phyloP scores from a whole-genome alignment of 768 basidiomycete genomes.

The Mycena alexandri region DNA sequence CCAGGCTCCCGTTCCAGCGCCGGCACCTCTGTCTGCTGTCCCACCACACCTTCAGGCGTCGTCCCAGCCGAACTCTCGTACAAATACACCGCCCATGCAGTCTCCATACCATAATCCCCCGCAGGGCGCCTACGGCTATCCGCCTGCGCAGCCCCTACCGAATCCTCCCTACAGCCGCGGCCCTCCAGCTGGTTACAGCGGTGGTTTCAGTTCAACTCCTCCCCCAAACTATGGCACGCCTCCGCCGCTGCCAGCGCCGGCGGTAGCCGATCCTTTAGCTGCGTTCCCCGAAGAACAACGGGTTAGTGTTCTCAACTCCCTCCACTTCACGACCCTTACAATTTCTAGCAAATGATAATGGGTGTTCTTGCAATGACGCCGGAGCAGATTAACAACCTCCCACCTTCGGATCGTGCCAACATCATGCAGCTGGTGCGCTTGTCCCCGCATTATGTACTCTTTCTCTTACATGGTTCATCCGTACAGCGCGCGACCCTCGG shows the following conservation, averaged over 20 bases:
- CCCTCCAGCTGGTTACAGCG: conserved; percentile 42
- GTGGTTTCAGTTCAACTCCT: conserved; percentile 24
- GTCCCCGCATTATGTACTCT: neutral
- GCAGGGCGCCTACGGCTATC: conserved; percentile 39
- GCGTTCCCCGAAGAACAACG: conserved; percentile 37
- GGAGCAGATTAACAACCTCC: conserved; percentile 83
- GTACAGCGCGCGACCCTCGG: conserved; percentile 24
- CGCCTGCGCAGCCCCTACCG: neutral
- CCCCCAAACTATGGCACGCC: conserved; percentile 21
- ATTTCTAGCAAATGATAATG: conserved; percentile 74
- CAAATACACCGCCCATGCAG: conserved; percentile 41
- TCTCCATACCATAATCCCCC: conserved; percentile 34
- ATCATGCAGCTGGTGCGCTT: conserved; percentile 85
- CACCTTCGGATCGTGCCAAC: conserved; percentile 78
- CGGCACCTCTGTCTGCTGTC: conserved; percentile 57
- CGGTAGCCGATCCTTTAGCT: conserved; percentile 22
- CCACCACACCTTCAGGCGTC: conserved; percentile 59
- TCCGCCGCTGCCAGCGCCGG: conserved; percentile 26
- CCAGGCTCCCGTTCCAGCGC: conserved; percentile 42
- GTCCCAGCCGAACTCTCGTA: conserved; percentile 51
- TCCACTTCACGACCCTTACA: conserved; percentile 29
- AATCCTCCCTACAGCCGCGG: conserved; percentile 10
- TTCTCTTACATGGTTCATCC: neutral
- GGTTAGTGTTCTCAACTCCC: conserved; percentile 18
- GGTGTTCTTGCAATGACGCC: conserved; percentile 86